Evolutionary conservation across 106 monocot species (phyloP).

Genomic region (Dactylorhiza incarnata): DNA sequence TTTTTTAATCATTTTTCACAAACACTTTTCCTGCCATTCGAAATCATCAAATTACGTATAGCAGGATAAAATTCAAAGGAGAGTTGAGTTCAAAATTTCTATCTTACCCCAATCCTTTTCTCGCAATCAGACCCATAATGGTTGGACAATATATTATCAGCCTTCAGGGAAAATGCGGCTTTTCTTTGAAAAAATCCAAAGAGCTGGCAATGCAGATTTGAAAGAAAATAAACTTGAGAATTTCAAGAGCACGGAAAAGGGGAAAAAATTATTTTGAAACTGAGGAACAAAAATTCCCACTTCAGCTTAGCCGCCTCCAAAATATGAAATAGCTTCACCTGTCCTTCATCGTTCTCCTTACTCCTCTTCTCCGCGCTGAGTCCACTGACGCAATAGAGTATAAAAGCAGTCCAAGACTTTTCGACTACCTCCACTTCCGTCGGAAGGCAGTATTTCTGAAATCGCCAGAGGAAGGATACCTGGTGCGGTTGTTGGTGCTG

Average conservation of each 20-base stretch:
- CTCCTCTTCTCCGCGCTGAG: constrained; percentile 31
- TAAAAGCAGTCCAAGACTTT: constrained; percentile 53
- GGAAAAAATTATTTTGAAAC: neutral
- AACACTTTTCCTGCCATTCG: no score
- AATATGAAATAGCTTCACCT: constrained; percentile 54
- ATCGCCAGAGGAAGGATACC: no score
- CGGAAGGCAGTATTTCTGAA: constrained; percentile 24
- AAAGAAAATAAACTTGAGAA: neutral
- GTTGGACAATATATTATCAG: constrained; percentile 27
- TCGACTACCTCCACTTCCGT: constrained; percentile 62
- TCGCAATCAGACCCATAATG: constrained; percentile 78
- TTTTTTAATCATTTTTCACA: no score
- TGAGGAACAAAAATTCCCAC: constrained; percentile 18
- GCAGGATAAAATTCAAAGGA: neutral
- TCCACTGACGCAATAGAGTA: constrained; percentile 61
- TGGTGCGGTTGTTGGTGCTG: no score
- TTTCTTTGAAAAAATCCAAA: constrained; percentile 76
- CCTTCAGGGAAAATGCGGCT: constrained; percentile 57
- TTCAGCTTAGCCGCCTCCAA: constrained; percentile 52
- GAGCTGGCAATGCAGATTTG: constrained; percentile 21
- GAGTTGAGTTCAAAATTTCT: neutral
- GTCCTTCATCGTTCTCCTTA: constrained; percentile 22
- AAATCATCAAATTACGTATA: neutral
- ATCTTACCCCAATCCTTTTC: constrained; percentile 55
- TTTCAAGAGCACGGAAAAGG: neutral